These are phyloP conservation scores for Coniochaeta hoffmannii DNA, from an alignment of 2,329 filamentous ascomycete genomes.

Conservation along the genomic window DNA sequence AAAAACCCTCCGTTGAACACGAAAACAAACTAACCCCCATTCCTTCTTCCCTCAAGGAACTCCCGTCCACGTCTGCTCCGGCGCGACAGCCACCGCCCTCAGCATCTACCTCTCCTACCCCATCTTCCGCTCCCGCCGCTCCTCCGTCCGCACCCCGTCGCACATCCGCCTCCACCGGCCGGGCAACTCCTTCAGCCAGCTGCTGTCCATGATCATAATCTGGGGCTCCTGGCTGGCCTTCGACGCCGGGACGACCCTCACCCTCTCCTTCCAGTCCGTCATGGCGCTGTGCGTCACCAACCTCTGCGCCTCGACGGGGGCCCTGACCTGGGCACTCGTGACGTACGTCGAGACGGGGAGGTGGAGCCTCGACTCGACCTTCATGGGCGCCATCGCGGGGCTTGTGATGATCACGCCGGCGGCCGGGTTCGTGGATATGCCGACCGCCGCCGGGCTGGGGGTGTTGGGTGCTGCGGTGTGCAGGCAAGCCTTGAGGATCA, in stretches of 20 bases:
- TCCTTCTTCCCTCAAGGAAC: constrained; percentile 26
- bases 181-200: constrained; percentile 38
- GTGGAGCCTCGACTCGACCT: constrained; percentile 41
- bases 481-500: constrained; percentile 43
- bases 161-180: constrained; percentile 38
- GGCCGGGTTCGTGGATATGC: constrained; percentile 37
- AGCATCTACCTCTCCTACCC: constrained; percentile 43
- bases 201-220: constrained; percentile 39
- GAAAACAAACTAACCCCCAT: background rate
- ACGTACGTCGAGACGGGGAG: constrained; percentile 28
- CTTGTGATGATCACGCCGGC: constrained; percentile 45
- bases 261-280: constrained; percentile 40
- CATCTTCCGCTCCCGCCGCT: constrained; percentile 35
- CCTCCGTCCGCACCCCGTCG: constrained; percentile 32
- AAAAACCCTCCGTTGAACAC: too few species aligned
- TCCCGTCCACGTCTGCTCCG: constrained; percentile 32
- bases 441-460: constrained; percentile 39
- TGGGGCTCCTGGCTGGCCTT: constrained; percentile 45
- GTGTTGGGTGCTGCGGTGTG: constrained; percentile 37
- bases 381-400: constrained; percentile 44
- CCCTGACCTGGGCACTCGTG: constrained; percentile 37
- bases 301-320: constrained; percentile 37
- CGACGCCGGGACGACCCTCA: constrained; percentile 39
- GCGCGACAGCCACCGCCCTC: constrained; percentile 32
- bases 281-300: constrained; percentile 43